Evolutionary conservation across 1,284 basidiomycete genomes (phyloP).

Genomic region (Ceratobasidium sp.): DNA sequence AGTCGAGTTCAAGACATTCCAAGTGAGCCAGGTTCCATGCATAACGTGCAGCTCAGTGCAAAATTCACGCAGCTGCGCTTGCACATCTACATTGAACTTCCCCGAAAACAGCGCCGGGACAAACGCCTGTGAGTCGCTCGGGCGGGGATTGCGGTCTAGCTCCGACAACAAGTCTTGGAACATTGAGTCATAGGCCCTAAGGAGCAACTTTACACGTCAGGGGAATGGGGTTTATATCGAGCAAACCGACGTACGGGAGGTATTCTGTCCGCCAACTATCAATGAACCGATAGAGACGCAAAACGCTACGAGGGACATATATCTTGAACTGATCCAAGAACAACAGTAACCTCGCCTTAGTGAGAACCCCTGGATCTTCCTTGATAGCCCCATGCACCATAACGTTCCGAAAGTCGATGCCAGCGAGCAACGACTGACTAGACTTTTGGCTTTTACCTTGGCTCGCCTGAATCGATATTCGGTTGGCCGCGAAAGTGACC

Average conservation of each 20-base stretch:
- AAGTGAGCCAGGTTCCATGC: conserved; percentile 85
- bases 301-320: conserved; percentile 78
- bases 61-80: conserved; percentile 64
- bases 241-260: conserved; percentile 61
- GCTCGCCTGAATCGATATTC: conserved; percentile 12
- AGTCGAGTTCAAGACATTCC: conserved; percentile 68
- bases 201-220: background rate
- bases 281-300: conserved; percentile 78
- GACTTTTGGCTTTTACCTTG: conserved; percentile 27
- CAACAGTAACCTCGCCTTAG: conserved; percentile 18
- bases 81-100: conserved; percentile 44
- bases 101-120: conserved; percentile 32
- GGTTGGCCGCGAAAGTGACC: conserved; percentile 4
- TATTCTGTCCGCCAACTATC: conserved; percentile 85
- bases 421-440: conserved; percentile 22
- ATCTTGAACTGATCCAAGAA: conserved; percentile 41
- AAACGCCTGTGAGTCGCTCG: background rate
- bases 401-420: conserved; percentile 33
- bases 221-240: background rate
- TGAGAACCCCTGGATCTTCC: conserved; percentile 15
- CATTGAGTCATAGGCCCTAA: conserved; percentile 62
- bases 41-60: conserved; percentile 78
- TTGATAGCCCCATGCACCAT: conserved; percentile 24
- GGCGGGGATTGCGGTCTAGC: conserved; percentile 56
- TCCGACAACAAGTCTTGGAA: conserved; percentile 75